phyloP scores from a whole-genome alignment of 164 flowering plant species.

The Euptelea pleiosperma region DNA sequence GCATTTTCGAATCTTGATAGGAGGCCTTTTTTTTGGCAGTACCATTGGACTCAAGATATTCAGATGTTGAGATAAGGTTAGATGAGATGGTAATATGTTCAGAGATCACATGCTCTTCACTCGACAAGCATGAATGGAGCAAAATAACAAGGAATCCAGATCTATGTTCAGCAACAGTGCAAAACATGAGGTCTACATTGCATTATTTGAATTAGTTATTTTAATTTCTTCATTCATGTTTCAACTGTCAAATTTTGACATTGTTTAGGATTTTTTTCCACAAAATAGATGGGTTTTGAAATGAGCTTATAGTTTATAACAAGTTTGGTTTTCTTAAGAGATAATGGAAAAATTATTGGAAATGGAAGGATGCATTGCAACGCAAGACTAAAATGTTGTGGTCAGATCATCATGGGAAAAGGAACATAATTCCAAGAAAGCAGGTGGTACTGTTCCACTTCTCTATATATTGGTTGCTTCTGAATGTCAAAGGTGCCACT shows the following conservation, averaged over 20 bases:
- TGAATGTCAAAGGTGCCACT: no score
- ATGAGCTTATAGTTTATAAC: background rate
- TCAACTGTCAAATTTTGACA: no score
- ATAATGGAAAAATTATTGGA: background rate
- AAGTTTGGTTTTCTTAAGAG: background rate
- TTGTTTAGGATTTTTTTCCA: no score
- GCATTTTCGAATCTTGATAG: no score
- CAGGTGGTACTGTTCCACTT: no score
- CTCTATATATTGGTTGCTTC: no score
- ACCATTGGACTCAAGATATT: conserved; percentile 46
- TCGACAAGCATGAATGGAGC: conserved; percentile 64
- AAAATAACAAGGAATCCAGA: conserved; percentile 55
- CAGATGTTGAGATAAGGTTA: conserved; percentile 52
- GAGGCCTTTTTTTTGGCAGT: conserved; percentile 35
- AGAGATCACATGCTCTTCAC: conserved; percentile 31
- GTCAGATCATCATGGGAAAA: no score
- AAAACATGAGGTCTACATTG: conserved; percentile 50
- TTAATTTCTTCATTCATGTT: background rate
- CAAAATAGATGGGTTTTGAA: background rate
- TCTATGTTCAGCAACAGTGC: conserved; percentile 44
- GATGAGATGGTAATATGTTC: conserved; percentile 53
- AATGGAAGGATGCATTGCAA: no score
- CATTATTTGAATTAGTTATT: background rate
- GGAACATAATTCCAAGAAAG: no score
- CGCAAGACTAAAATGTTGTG: no score